These are phyloP conservation scores for Leucaena leucocephala DNA, from an alignment of 306 rosid species.

Conservation along the genomic window DNA sequence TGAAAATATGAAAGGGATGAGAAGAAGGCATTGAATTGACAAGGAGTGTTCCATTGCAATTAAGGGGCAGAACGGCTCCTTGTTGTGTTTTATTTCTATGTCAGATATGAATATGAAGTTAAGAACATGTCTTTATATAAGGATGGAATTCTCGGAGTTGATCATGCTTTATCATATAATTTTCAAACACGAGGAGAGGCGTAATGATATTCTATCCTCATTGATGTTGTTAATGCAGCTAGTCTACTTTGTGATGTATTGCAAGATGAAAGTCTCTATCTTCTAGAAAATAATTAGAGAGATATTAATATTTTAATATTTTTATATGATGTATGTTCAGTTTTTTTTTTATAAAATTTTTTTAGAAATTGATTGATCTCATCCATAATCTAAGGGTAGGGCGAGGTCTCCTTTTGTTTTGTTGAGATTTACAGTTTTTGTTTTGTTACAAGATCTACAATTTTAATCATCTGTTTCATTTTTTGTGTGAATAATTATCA, in stretches of 20 bases:
- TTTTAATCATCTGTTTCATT: background rate
- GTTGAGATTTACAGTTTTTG: background rate
- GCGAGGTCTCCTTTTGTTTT: too few relatives aligned
- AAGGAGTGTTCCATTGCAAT: slow-evolving; percentile 17
- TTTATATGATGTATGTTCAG: background rate
- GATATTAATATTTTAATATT: background rate
- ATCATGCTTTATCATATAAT: background rate
- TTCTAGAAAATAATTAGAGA: background rate
- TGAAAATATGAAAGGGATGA: slow-evolving; percentile 34
- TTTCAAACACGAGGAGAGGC: background rate
- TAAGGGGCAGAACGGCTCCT: slow-evolving; percentile 10
- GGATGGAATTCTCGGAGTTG: background rate
- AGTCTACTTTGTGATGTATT: background rate
- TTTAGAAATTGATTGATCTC: too few relatives aligned
- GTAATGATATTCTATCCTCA: background rate
- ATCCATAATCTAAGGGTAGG: too few relatives aligned
- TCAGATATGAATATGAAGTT: background rate
- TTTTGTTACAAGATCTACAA: background rate
- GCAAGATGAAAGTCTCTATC: background rate
- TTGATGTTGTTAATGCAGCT: background rate
- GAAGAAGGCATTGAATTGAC: slow-evolving; percentile 32
- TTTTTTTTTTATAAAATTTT: too few relatives aligned
- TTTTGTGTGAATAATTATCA: too few relatives aligned
- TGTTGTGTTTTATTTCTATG: slow-evolving; percentile 7
- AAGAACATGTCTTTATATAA: slow-evolving; percentile 13